These are phyloP conservation scores for Fusarium avenaceum DNA, from an alignment of 2,329 filamentous ascomycete species.

Conservation along the genomic window DNA sequence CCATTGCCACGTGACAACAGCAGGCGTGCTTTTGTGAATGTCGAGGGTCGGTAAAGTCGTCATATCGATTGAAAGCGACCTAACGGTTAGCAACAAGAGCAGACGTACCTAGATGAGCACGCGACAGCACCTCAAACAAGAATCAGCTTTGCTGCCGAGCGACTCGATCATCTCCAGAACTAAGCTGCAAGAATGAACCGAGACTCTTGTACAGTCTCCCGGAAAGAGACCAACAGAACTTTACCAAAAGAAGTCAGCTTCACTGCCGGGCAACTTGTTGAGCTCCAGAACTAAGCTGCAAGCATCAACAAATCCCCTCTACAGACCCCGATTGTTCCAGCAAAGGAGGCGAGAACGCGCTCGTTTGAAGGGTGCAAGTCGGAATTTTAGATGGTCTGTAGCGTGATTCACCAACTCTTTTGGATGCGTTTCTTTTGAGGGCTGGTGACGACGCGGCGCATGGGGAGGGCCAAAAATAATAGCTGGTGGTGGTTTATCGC, in stretches of 20 bases:
- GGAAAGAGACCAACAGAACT: conserved; percentile 1
- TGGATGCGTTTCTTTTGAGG: not conserved
- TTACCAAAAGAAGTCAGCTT: conserved; percentile 12
- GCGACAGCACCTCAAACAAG: not conserved
- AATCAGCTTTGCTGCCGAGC: not conserved
- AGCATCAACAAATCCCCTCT: conserved; percentile 8
- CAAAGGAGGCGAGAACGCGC: conserved; percentile 12
- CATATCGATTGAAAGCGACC: not conserved
- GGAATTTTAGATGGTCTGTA: conserved; percentile 5
- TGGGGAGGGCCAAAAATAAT: too few species aligned
- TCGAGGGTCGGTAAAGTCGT: not conserved
- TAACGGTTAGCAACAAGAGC: not conserved
- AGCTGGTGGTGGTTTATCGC: too few species aligned
- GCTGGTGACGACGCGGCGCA: not conserved
- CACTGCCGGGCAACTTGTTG: conserved; percentile 16
- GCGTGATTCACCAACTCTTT: not conserved
- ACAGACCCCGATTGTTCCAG: conserved; percentile 19
- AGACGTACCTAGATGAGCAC: not conserved
- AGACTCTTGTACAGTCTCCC: not conserved
- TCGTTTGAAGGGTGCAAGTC: conserved; percentile 12
- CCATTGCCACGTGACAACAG: conserved; percentile 5
- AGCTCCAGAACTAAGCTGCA: conserved; percentile 10
- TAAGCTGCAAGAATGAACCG: not conserved
- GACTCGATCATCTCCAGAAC: not conserved
- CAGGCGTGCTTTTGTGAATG: not conserved